Evolutionary conservation across 495 filamentous ascomycete genomes (phyloP), one percentile per base, ranked within the genome.

Genomic region (Hyaloscypha finlandica): DNA sequence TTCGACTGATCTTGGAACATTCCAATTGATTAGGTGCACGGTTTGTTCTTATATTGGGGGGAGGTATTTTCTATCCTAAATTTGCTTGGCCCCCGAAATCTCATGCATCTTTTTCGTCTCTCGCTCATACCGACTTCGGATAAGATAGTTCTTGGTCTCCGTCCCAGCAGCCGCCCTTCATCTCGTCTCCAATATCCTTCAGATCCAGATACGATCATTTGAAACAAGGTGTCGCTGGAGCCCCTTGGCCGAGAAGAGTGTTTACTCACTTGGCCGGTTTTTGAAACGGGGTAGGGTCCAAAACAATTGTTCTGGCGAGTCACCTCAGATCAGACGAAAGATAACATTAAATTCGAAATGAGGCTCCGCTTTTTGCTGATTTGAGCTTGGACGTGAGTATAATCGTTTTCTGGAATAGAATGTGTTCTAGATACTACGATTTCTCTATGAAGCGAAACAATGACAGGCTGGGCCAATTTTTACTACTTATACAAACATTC

Each of bases 141-240:
- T 48, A 12, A 19, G 4, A 48, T 48, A 16, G 35, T 37, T 37
- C 3, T 37, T 48, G 11, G 16, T 19, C 42, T 48, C 42, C 16
- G 9, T 14, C 42, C 16, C 16, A 48, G 9, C 42, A 19, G 16
- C 9, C 42, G 42, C 11, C 42, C 20, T 29, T 56, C 53, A 56
- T 56, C 53, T 56, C 22, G 16, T 56, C 53, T 56, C 53, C 51
- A 29, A 56, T 6, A 56, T 56, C 53, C 53, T 30, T 56, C 6
- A 1, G 53, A 56, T 56, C 30, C 6, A 4, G 25, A 0, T 56
- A 12, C n/a, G 22, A 56, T 9, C 20, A 0, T 25, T n/a, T 9
- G 30, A 4, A 25, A 11, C 22, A 29, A 6, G 53, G 20, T 56
- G 6, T 56, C 30, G 22, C 25, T n/a, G 8, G 42, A 48, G 1